These are phyloP conservation scores for Didymella exigua DNA, from an alignment of 2,329 filamentous ascomycete species.

Conservation along the genomic window DNA sequence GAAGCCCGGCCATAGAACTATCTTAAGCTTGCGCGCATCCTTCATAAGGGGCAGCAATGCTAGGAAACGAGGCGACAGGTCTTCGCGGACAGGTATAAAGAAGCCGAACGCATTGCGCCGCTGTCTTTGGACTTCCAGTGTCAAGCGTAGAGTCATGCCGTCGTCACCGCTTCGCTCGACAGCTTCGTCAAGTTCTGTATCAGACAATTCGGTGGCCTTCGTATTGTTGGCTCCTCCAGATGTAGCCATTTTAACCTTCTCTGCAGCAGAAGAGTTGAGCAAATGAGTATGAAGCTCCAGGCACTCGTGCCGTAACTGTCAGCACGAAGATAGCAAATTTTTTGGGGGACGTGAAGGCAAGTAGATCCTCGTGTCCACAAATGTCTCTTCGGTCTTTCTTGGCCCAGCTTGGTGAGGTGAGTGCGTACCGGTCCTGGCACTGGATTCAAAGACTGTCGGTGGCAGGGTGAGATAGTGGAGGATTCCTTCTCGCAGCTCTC, in stretches of 20 bases:
- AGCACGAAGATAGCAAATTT: constrained; percentile 32
- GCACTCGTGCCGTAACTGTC: constrained; percentile 35
- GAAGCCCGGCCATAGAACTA: constrained; percentile 35
- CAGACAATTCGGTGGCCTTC: constrained; percentile 18
- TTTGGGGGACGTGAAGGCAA: constrained; percentile 28
- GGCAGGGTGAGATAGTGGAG: constrained; percentile 27
- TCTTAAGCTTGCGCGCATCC: constrained; percentile 24
- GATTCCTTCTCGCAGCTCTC: constrained; percentile 39
- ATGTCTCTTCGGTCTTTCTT: constrained; percentile 12
- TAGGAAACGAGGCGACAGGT: constrained; percentile 37
- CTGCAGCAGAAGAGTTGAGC: constrained; percentile 13
- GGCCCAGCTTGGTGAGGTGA: constrained; percentile 13
- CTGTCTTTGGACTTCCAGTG: constrained; percentile 29
- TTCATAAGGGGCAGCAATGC: constrained; percentile 29
- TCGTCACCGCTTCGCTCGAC: constrained; percentile 31
- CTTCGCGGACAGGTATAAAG: constrained; percentile 26
- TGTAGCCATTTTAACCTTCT: background rate
- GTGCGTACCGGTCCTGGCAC: constrained; percentile 15
- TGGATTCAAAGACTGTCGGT: constrained; percentile 33
- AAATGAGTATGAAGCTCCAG: constrained; percentile 24
- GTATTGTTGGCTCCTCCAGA: constrained; percentile 10
- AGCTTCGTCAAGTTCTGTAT: constrained; percentile 24
- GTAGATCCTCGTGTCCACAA: constrained; percentile 39
- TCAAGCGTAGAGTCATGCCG: constrained; percentile 27
- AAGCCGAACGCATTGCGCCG: constrained; percentile 27